Base-by-base conservation (phyloP, 805 yeast genomes). In the Starmerella vitae region DNA sequence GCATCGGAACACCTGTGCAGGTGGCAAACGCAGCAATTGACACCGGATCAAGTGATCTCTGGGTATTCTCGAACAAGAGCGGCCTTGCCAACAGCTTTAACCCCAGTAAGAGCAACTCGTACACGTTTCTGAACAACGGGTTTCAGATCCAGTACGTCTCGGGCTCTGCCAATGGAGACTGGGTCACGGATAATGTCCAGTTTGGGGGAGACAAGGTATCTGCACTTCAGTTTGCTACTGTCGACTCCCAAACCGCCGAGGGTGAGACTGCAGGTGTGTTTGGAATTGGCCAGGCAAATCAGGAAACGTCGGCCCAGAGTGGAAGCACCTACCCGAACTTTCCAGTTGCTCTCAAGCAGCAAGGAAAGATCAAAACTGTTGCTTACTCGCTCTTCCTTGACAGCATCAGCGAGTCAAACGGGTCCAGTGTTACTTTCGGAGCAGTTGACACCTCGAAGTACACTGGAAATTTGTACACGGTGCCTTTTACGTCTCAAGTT, bases 31-130 rank as follows among this genome's bases (percentile, higher is more conserved):
- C 76, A 3, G 56, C 72, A 33, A 53, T 78, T 18, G 84, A 78
- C 52, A 78, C 85, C 3, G 85, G 85, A 2, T 76, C 84, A 0
- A 68, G 81, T 1, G 85, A 78, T 53, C 54, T 76, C 32, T 76
- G 80, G 79, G 44, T 44, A 3, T 60, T 43, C 37, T 18, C 46
- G 15, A 36, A 27, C n/a, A 22, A 28, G 20, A 10, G 38, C 21
- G 35, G 42, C 20, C 19, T 28, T 13, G 13, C 30, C 4, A 9
- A 41, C 37, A 38, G 39, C 28, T 47, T 30, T 22, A 40, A 40
- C 28, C 38, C 41, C 17, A 21, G 40, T 5, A 26, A 28, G 15
- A 52, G 57, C 13, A 41, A 51, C 6, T 45, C 58, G 10, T 52
- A 49, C 43, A 27, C 48, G 36, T 41, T 27, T 22, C 14, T 50